Base-by-base conservation (phyloP, 2,329 filamentous ascomycete species). In the Eutypa lata region DNA sequence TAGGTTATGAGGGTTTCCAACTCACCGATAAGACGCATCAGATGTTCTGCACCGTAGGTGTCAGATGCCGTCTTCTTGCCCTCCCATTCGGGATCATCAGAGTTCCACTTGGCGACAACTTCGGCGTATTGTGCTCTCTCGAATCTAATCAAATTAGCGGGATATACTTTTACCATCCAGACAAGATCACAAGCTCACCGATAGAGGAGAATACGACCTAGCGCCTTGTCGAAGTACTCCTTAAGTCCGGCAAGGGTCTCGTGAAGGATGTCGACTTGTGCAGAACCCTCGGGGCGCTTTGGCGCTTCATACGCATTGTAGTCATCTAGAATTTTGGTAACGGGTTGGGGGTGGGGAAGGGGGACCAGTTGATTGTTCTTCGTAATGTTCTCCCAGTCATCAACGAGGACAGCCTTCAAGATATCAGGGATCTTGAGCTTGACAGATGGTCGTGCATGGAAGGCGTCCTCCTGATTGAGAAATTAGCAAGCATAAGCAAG, bases 331-430 rank as follows among this genome's bases (percentile, higher is more conserved):
- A 99, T 90, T 59, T 83, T 76, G 58, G 82, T 84, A 54, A 94
- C 90, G 1, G 93, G 85, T 49, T 87, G 83, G 26, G 80, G 77
- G 46, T 91, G 87, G 0, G 94, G 94, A 16, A 99, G 78, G 2
- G 90, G 87, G 31, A 97, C 90, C 3, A 97, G 84, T 67, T 93
- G 90, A 61, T 91, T 84, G 68, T 95, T 94, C 75, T 97, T 97
- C 52, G 94, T 99, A 56, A 99, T 86, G 64, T 97, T 96, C 71
- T 99, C 94, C 94, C 94, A 99, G 70, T 99, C 94, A 68, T 99
- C 94, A 21, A 99, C 94, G 3, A 99, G 83, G 57, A 96, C 81
- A 16, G 89, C 90, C 75, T 97, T 97, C 60, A 99, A 80, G 59
- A 89, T 84, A 67, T 97, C 94, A 0, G 94, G 91, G 58, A 97